These are phyloP conservation scores for Glaciozyma antarctica DNA, from an alignment of 768 basidiomycete species.

Conservation along the genomic window DNA sequence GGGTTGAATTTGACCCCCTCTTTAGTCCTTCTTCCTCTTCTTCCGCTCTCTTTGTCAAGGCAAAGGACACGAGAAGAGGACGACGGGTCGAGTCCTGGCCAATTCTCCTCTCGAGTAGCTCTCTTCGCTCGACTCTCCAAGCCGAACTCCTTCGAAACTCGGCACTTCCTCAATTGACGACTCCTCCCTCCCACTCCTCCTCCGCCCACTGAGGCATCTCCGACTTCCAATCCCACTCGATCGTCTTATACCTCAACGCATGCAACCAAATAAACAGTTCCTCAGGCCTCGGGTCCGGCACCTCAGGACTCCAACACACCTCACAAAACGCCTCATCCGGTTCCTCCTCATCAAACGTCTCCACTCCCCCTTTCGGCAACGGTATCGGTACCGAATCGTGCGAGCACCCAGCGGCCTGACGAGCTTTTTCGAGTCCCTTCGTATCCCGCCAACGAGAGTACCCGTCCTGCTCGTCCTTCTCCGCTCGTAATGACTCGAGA, in stretches of 20 bases:
- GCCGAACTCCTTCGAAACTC: not conserved
- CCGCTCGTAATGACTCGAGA: constrained; percentile 69
- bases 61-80: too few relatives aligned
- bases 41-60: too few relatives aligned
- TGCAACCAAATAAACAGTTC: constrained; percentile 92
- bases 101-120: too few relatives aligned
- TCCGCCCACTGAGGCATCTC: constrained; percentile 81
- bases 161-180: not conserved
- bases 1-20: too few relatives aligned
- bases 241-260: constrained; percentile 72
- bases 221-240: constrained; percentile 71
- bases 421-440: constrained; percentile 45
- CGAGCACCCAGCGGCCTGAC: not conserved
- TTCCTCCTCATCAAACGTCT: not conserved
- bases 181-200: constrained; percentile 36
- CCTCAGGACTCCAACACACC: constrained; percentile 83
- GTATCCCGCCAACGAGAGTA: constrained; percentile 83
- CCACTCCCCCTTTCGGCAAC: too few relatives aligned
- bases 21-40: too few relatives aligned
- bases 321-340: constrained; percentile 52
- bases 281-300: constrained; percentile 87
- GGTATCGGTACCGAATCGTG: not conserved
- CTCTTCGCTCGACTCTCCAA: not conserved
- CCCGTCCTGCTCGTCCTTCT: constrained; percentile 85
- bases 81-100: too few relatives aligned